Percentiles rank a stretch among this genome's conserved stretches.
These are phyloP conservation scores for Mycena capillaripes DNA, from an alignment of 768 basidiomycete species.

Conservation along the genomic window DNA sequence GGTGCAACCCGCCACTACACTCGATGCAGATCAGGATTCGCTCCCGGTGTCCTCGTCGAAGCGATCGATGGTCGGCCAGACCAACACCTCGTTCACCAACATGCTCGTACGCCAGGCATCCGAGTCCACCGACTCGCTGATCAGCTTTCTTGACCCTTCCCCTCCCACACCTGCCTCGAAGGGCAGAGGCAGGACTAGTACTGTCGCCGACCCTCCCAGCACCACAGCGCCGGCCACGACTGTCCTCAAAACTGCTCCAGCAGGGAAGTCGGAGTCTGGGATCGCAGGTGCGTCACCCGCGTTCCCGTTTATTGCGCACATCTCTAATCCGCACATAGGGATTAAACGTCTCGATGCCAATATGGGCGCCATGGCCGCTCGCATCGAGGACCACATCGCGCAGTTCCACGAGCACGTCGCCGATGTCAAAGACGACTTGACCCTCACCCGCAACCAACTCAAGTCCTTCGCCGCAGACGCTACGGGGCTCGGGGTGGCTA, in stretches of 20 bases:
- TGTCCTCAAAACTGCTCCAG: not conserved
- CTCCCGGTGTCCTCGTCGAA: not conserved
- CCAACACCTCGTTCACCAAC: conserved; percentile 2
- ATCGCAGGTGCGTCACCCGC: not conserved
- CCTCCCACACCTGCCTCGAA: not conserved
- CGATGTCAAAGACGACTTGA: not conserved
- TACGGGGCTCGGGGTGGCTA: no score
- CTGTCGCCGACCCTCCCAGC: no score
- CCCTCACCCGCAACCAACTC: not conserved
- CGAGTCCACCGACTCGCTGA: conserved; percentile 1
- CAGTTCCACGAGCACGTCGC: not conserved
- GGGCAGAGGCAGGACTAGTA: not conserved
- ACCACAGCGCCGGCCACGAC: no score
- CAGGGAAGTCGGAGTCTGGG: not conserved
- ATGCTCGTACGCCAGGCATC: not conserved
- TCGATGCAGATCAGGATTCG: not conserved
- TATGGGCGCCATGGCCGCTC: not conserved
- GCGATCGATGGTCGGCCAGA: not conserved
- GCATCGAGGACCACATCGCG: not conserved
- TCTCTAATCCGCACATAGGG: not conserved
- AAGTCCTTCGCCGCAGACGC: not conserved
- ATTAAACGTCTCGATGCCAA: not conserved
- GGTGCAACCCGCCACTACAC: not conserved
- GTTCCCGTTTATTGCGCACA: not conserved
- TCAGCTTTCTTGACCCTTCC: not conserved